Evolutionary conservation across 176 grass and related monocot genomes (phyloP), one percentile per base, ranked within the genome.

Genomic region (Pontederia crassipes): DNA sequence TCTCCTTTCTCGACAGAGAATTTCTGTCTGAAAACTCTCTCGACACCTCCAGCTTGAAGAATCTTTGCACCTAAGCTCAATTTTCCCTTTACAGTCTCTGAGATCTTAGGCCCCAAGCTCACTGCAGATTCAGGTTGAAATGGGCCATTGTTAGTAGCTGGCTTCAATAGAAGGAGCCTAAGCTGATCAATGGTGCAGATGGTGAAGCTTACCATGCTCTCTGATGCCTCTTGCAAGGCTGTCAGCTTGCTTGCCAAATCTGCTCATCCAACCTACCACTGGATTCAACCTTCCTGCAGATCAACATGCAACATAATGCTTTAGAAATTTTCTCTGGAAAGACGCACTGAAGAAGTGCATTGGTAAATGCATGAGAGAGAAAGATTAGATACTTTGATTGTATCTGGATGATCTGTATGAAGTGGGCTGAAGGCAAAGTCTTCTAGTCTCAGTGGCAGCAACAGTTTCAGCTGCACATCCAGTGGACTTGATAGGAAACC

Each of bases 191-290:
- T 13, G 2, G 14, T 12, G 11, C 6, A 54, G n/a, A 16, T 4
- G 1, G 48, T 40, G 9, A 5, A 49, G 14, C 26, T 69, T 88
- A 98, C 93, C 84, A 73, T 98, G 93, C 53, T 92, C 84, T 68
- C 70, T 76, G 66, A 98, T 81, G 13, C 93, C 87, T 18, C 86
- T 77, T 5, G 69, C 72, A 8, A 86, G 82, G 20, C 28, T 85
- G 29, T 80, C 84, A 13, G 79, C 84, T 54, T 88, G 91, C 73
- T 74, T 81, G 48, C 84, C 65, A 45, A 77, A 53, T 26, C 73
- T 81, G 71, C 52, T 81, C 63, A 52, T 68, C 74, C 48, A 74
- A 32, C 74, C 66, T 47, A 62, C 29, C 11, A 64, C 4, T 11
- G 79, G 48, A 57, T 68, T 13, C 17, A 14, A 10, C 14, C 6